Evolutionary conservation across 108 stramenopile species (phyloP).

Genomic region (Parietichytrium sp.): DNA sequence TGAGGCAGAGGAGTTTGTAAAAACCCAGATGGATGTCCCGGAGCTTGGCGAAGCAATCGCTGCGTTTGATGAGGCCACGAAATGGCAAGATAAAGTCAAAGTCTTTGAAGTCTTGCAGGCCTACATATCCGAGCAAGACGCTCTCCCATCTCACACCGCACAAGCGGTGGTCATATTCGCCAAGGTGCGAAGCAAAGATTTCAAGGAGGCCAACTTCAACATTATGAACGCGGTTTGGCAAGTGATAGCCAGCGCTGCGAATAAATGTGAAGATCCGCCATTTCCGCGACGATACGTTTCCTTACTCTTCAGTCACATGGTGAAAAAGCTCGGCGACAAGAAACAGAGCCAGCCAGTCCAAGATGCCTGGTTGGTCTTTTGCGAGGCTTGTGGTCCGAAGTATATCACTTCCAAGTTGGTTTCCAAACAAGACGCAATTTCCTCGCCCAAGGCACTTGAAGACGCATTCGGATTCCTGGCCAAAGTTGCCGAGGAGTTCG

Average conservation of each 20-base stretch:
- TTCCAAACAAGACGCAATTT: neutral
- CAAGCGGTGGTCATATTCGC: neutral
- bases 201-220: constrained; percentile 36
- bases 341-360: neutral
- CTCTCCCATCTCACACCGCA: neutral
- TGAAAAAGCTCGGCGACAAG: constrained; percentile 7
- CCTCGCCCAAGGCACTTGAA: neutral
- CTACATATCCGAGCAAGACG: neutral
- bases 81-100: constrained; percentile 22
- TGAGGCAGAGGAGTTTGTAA: neutral
- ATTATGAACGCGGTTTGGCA: constrained; percentile 10
- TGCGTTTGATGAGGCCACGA: neutral
- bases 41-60: neutral
- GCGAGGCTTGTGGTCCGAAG: constrained; percentile 22
- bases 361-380: neutral
- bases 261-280: neutral
- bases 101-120: neutral
- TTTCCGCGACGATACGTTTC: neutral
- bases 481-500: constrained; percentile 2
- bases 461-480: neutral
- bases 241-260: neutral
- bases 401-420: neutral
- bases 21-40: neutral
- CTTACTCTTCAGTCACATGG: neutral
- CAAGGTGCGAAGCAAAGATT: neutral